Evolutionary conservation across 345 rosid species (phyloP).

Genomic region (Pseudoturritis turrita): DNA sequence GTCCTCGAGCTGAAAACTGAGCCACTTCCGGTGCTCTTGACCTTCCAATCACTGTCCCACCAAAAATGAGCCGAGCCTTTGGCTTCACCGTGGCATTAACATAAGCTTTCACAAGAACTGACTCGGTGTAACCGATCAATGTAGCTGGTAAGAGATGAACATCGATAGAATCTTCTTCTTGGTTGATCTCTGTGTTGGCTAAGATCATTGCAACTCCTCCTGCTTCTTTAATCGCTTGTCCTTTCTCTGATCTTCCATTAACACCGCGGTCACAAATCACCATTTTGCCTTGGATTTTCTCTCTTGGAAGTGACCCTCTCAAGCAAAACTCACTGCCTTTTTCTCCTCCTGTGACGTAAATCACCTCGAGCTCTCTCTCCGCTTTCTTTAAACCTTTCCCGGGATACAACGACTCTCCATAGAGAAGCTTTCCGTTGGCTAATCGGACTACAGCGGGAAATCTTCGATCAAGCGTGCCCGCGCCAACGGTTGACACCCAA

Average conservation of each 20-base stretch:
- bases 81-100: conserved; percentile 59
- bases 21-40: conserved; percentile 81
- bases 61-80: conserved; percentile 60
- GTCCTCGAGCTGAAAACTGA: conserved; percentile 91
- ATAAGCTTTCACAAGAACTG: conserved; percentile 57
- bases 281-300: conserved; percentile 60
- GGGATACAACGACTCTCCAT: conserved; percentile 79
- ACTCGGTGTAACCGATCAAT: conserved; percentile 50
- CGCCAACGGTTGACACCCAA: conserved; percentile 85
- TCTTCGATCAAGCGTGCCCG: conserved; percentile 79
- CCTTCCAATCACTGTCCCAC: conserved; percentile 63
- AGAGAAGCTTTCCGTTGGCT: conserved; percentile 52
- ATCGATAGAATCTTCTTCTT: conserved; percentile 77
- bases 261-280: conserved; percentile 87
- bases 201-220: conserved; percentile 95
- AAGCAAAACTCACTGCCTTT: conserved; percentile 72
- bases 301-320: conserved; percentile 70
- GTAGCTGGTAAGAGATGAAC: conserved; percentile 90
- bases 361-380: conserved; percentile 51
- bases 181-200: conserved; percentile 68
- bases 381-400: conserved; percentile 41
- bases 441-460: conserved; percentile 70
- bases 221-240: conserved; percentile 73
- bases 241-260: conserved; percentile 88
- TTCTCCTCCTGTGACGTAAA: conserved; percentile 57